Conservation (phyloP, 208 protist species). For the Trypanosoma vivax region DNA sequence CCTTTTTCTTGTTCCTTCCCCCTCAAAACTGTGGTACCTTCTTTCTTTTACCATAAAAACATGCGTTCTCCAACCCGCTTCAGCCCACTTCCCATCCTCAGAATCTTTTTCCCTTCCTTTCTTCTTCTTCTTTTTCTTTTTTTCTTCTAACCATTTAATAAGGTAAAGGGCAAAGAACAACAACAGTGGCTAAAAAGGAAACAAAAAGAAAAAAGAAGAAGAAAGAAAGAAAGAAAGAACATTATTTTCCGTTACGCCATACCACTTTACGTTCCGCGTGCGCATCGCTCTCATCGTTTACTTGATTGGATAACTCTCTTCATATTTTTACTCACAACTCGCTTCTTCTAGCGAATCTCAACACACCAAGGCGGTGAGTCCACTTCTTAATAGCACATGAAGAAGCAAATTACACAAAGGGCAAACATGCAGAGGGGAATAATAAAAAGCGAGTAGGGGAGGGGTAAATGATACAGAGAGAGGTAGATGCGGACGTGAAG, state of each 20-base stretch:
- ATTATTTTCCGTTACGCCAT: too few species aligned
- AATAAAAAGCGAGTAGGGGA: too few species aligned
- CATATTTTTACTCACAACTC: too few species aligned
- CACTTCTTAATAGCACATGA: too few species aligned
- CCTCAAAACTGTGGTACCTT: background rate
- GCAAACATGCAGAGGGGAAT: too few species aligned
- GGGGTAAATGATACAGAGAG: background rate
- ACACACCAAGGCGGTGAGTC: too few species aligned
- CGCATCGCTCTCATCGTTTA: too few species aligned
- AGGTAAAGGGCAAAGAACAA: background rate
- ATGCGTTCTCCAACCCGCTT: too few species aligned
- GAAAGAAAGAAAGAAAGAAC: background rate
- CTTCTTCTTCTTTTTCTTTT: background rate
- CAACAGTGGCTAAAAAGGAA: background rate
- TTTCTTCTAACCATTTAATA: background rate
- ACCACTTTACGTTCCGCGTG: too few species aligned
- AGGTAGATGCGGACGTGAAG: background rate
- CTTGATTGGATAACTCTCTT: too few species aligned
- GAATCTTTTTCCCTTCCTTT: background rate
- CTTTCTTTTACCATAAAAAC: background rate
- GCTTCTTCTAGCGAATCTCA: too few species aligned
- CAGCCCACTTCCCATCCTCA: background rate
- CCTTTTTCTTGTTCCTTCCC: background rate
- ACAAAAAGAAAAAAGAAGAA: conserved; percentile 4
- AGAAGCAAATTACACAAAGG: too few species aligned